These are phyloP conservation scores for Aspergillus hiratsukae DNA, from an alignment of 2,329 filamentous ascomycete species.

Conservation along the genomic window DNA sequence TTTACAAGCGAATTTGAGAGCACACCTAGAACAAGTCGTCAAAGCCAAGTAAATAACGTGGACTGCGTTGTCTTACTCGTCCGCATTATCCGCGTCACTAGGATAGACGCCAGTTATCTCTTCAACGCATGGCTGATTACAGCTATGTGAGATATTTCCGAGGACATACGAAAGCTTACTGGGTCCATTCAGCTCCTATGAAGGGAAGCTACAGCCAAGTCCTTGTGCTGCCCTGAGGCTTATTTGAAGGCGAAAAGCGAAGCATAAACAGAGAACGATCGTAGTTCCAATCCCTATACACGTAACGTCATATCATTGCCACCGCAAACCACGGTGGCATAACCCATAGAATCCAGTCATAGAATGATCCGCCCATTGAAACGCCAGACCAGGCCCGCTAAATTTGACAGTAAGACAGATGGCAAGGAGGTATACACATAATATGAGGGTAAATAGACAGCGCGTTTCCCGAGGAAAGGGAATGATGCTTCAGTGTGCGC, in stretches of 20 bases:
- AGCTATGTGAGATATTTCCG: too few relatives aligned
- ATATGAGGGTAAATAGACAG: conserved; percentile 1
- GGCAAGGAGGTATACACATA: not conserved
- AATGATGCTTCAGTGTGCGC: not conserved
- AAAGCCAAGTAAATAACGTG: too few relatives aligned
- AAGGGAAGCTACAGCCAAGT: not conserved
- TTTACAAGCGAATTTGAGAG: too few relatives aligned
- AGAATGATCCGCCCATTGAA: conserved; percentile 16
- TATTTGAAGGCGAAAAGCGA: not conserved
- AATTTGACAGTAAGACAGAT: conserved; percentile 14
- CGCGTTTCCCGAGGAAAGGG: not conserved
- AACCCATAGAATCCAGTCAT: conserved; percentile 14
- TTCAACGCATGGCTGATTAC: too few relatives aligned
- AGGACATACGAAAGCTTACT: not conserved
- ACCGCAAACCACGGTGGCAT: conserved; percentile 9
- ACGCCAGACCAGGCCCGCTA: conserved; percentile 29
- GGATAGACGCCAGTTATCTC: not conserved
- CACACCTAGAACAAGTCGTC: too few relatives aligned
- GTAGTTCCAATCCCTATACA: conserved; percentile 16
- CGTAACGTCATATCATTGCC: conserved; percentile 15
- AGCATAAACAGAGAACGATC: conserved; percentile 3
- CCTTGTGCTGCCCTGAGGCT: not conserved
- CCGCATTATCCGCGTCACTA: too few relatives aligned
- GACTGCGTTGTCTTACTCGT: too few relatives aligned
- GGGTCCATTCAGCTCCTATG: not conserved